These are phyloP conservation scores for Logfia minima DNA, from an alignment of 129 eudicot species.

Conservation along the genomic window DNA sequence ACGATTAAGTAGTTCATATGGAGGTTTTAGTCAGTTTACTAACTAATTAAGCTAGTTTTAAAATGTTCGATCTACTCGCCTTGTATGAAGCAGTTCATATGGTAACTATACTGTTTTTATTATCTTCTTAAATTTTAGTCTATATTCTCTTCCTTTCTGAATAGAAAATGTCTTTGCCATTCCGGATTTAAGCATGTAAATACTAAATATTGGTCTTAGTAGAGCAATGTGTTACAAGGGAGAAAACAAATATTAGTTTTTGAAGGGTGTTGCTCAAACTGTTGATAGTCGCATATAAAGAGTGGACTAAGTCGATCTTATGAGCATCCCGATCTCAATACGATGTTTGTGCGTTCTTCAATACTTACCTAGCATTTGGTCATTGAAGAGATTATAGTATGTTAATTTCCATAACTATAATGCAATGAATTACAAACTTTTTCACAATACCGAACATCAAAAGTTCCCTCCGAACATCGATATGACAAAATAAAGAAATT, in stretches of 20 bases:
- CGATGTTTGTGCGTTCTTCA: too few species aligned
- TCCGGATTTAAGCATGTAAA: neutral
- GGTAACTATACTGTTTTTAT: neutral
- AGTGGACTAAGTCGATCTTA: too few species aligned
- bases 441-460: too few species aligned
- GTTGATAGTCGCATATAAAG: too few species aligned
- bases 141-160: neutral
- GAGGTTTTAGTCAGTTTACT: slow-evolving; percentile 13
- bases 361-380: too few species aligned
- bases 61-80: slow-evolving; percentile 3
- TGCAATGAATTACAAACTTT: too few species aligned
- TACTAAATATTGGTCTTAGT: neutral
- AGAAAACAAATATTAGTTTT: neutral
- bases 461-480: too few species aligned
- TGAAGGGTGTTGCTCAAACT: too few species aligned
- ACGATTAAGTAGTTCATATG: slow-evolving; percentile 20
- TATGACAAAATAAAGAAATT: too few species aligned
- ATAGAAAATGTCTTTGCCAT: neutral
- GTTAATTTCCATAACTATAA: neutral
- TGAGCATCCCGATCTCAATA: too few species aligned
- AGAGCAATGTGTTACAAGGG: neutral
- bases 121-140: neutral
- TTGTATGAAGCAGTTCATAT: slow-evolving; percentile 5
- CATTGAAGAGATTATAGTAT: too few species aligned
- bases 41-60: slow-evolving; percentile 1